Percentiles rank a stretch among this genome's conserved stretches.
These are phyloP conservation scores for Emmonsiellopsis sp. DNA, from an alignment of 2,329 filamentous ascomycete species.

Conservation along the genomic window DNA sequence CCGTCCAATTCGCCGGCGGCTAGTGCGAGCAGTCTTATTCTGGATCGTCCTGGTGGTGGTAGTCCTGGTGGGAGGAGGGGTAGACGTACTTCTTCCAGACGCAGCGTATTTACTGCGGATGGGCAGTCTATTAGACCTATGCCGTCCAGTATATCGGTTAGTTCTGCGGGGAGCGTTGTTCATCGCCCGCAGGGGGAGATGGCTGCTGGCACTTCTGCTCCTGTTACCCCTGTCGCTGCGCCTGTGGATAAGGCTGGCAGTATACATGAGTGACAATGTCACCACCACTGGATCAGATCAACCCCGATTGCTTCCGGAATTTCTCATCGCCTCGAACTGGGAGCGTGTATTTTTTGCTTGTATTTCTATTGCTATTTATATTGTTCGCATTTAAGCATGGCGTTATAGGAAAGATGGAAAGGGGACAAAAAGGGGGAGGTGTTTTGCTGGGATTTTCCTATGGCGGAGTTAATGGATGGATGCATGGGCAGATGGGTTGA, in stretches of 20 bases:
- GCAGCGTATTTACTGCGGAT: neutral
- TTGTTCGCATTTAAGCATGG: neutral
- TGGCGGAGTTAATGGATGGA: neutral
- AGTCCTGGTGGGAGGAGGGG: neutral
- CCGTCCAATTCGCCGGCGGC: neutral
- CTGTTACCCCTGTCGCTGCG: neutral
- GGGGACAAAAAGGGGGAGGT: neutral
- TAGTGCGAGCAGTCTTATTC: neutral
- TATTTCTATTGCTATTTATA: neutral
- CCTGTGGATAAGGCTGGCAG: too few species aligned
- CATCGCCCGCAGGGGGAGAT: conserved; percentile 20
- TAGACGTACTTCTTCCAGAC: conserved; percentile 21
- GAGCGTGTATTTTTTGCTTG: neutral
- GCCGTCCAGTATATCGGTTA: conserved; percentile 24
- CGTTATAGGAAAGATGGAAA: neutral
- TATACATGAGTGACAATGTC: too few species aligned
- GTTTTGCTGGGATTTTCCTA: neutral
- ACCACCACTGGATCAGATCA: too few species aligned
- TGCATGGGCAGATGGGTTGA: too few species aligned
- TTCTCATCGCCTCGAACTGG: too few species aligned
- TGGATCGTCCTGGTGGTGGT: conserved; percentile 10
- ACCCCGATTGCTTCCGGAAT: too few species aligned
- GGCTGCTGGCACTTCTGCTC: neutral
- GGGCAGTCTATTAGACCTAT: conserved; percentile 25
- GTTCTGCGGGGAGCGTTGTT: conserved; percentile 32